Percentiles rank a stretch among this genome's conserved stretches.
Evolutionary conservation across 2,329 filamentous ascomycete genomes (phyloP).

Genomic region (Zymoseptoria tritici): DNA sequence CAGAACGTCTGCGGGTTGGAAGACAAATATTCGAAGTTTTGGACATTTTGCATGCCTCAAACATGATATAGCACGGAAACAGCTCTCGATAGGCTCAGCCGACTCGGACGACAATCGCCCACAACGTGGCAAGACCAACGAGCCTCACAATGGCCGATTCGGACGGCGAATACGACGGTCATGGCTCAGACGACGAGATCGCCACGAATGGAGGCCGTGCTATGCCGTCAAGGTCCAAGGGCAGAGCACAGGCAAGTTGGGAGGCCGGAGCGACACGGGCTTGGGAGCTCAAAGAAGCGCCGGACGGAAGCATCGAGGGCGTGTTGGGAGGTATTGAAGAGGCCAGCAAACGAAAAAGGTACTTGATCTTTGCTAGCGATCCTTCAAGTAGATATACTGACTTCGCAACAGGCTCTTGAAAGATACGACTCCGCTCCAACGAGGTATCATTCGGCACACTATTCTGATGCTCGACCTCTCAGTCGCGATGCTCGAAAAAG

Average conservation of each 20-base stretch:
- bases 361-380: not conserved
- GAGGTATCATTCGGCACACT: conserved; percentile 95
- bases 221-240: conserved; percentile 22
- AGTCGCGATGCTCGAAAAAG: conserved; percentile 90
- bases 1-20: not conserved
- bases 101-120: not conserved
- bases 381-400: conserved; percentile 3
- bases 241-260: conserved; percentile 27
- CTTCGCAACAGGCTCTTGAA: conserved; percentile 58
- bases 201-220: conserved; percentile 12
- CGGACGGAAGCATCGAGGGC: conserved; percentile 27
- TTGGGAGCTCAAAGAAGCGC: conserved; percentile 30
- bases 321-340: conserved; percentile 32
- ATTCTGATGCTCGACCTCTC: conserved; percentile 88
- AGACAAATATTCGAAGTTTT: not conserved
- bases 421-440: conserved; percentile 90
- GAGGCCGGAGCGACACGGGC: conserved; percentile 27
- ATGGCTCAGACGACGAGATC: conserved; percentile 21
- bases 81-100: not conserved
- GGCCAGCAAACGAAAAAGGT: conserved; percentile 30
- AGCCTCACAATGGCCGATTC: conserved; percentile 24
- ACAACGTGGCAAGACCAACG: not conserved
- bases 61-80: not conserved
- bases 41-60: not conserved
- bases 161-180: conserved; percentile 21